Percentiles rank a stretch among this genome's conserved stretches.
phyloP scores from a whole-genome alignment of 305 asterid genomes.

The Fraxinus angustifolia region DNA sequence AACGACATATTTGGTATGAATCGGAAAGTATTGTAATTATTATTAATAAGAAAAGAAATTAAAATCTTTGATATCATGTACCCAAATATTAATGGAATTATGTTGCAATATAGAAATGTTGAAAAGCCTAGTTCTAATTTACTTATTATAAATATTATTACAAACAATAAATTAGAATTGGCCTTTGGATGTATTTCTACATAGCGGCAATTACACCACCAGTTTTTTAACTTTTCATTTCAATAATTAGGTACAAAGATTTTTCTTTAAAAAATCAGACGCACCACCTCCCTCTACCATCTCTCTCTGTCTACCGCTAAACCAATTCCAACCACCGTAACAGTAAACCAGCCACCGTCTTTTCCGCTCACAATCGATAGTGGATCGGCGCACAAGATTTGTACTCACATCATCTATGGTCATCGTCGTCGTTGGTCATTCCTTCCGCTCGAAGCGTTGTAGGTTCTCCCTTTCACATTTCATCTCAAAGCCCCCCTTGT shows the following conservation, averaged over 20 bases:
- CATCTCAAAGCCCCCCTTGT: background rate
- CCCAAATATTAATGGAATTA: background rate
- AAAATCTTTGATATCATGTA: background rate
- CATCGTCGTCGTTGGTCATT: background rate
- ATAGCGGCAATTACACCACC: background rate
- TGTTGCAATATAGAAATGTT: background rate
- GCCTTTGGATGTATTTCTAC: background rate
- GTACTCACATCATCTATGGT: background rate
- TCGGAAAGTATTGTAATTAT: background rate
- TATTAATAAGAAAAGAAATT: background rate
- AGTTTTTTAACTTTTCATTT: background rate
- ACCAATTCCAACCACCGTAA: background rate
- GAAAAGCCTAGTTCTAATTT: background rate
- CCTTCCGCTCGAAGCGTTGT: background rate
- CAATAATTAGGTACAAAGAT: background rate
- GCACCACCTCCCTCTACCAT: background rate
- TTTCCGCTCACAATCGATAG: background rate
- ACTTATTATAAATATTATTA: background rate
- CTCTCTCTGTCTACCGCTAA: background rate
- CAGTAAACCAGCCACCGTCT: background rate
- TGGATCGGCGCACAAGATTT: background rate
- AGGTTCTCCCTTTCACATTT: background rate
- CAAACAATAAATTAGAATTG: background rate
- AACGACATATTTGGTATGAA: background rate
- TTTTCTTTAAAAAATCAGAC: background rate